A percentile compares a stretch with the other conserved stretches of the same genome.
phyloP scores from a whole-genome alignment of 495 filamentous ascomycete genomes.

The Daldinia childiae region DNA sequence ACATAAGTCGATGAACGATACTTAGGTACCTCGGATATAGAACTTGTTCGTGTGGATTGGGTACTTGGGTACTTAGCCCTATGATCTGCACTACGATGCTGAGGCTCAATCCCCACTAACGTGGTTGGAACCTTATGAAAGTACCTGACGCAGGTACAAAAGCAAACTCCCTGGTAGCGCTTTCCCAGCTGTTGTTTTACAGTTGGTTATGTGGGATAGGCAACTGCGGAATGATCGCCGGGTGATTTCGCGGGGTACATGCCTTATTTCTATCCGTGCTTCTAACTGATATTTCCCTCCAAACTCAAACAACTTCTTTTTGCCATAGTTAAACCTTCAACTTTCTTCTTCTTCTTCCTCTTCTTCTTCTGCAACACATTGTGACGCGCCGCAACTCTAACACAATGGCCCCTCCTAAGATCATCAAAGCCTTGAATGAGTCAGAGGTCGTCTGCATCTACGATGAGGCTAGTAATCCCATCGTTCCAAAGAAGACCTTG shows the following conservation, averaged over 20 bases:
- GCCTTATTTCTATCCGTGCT: background rate
- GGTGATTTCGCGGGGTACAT: background rate
- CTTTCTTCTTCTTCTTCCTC: background rate
- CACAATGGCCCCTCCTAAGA: conserved; percentile 11
- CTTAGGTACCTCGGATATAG: background rate
- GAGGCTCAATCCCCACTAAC: conserved; percentile 8
- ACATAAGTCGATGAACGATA: too few relatives aligned
- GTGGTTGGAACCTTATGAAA: background rate
- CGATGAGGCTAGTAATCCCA: conserved; percentile 24
- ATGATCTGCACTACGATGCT: background rate
- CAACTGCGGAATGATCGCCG: background rate
- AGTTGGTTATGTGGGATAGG: background rate
- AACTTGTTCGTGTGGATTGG: background rate
- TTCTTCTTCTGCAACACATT: background rate
- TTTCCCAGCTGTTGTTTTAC: background rate
- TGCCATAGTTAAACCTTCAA: background rate
- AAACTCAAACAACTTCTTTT: conserved; percentile 2
- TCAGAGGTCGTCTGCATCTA: conserved; percentile 29
- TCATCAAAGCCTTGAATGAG: conserved; percentile 29
- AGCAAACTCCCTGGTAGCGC: background rate
- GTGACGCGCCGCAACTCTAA: background rate
- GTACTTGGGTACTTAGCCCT: background rate
- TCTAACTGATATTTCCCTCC: background rate
- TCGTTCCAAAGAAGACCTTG: conserved; percentile 12
- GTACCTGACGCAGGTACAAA: background rate